Evolutionary conservation across 768 basidiomycete species (phyloP).

Genomic region (Gloeopeniophorella convolvens): DNA sequence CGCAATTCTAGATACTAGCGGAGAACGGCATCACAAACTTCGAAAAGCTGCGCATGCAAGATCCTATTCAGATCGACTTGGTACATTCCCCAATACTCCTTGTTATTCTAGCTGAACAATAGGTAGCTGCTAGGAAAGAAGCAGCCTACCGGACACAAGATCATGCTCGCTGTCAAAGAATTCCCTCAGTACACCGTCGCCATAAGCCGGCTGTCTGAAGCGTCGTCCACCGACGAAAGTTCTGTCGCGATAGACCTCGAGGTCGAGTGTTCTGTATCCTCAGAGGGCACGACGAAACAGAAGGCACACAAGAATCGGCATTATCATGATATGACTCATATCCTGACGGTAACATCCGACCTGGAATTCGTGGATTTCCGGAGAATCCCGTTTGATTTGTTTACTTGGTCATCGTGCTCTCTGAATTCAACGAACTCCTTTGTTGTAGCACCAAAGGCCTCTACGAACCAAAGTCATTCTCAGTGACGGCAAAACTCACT

Average conservation of each 20-base stretch:
- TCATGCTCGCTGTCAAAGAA: slow-evolving; percentile 52
- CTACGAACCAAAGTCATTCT: slow-evolving; percentile 51
- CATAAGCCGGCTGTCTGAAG: slow-evolving; percentile 42
- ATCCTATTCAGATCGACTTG: slow-evolving; percentile 56
- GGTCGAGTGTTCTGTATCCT: slow-evolving; percentile 49
- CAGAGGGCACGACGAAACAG: slow-evolving; percentile 26
- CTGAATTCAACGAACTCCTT: background rate
- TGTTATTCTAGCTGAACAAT: background rate
- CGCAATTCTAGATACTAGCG: slow-evolving; percentile 53
- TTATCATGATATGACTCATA: slow-evolving; percentile 54
- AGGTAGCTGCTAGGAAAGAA: slow-evolving; percentile 19
- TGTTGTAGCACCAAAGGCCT: slow-evolving; percentile 59
- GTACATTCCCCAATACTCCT: slow-evolving; percentile 31
- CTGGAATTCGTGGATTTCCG: slow-evolving; percentile 72
- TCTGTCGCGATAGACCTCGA: slow-evolving; percentile 53
- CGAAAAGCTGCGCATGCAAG: slow-evolving; percentile 46
- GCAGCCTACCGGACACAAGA: slow-evolving; percentile 44
- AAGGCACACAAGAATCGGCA: slow-evolving; percentile 42
- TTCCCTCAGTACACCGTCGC: slow-evolving; percentile 59
- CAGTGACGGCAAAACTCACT: slow-evolving; percentile 49
- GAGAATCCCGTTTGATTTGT: slow-evolving; percentile 52
- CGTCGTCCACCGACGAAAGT: slow-evolving; percentile 36
- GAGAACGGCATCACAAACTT: slow-evolving; percentile 65
- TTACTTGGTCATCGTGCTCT: background rate
- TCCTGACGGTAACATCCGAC: slow-evolving; percentile 75